These are phyloP conservation scores for Phylloporus rhodoxanthus DNA, from an alignment of 768 basidiomycete genomes.

Conservation along the genomic window DNA sequence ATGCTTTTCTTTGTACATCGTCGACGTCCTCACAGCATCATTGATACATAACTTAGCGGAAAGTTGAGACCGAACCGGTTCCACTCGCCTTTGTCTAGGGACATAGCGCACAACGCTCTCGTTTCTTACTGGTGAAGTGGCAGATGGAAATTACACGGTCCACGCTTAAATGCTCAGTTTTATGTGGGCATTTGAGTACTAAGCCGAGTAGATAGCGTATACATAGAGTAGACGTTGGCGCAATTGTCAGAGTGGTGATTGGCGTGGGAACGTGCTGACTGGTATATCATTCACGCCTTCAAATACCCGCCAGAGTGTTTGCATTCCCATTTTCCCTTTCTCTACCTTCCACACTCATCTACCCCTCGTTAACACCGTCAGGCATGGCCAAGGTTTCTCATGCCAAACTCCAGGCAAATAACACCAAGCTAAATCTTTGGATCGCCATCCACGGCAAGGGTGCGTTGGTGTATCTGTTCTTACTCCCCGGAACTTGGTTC, in stretches of 20 bases:
- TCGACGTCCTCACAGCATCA: not conserved
- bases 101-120: constrained; percentile 70
- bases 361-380: constrained; percentile 13
- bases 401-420: constrained; percentile 77
- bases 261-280: constrained; percentile 27
- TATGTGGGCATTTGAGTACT: constrained; percentile 73
- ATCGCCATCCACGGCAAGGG: constrained; percentile 84
- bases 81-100: constrained; percentile 74
- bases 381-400: constrained; percentile 48
- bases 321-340: constrained; percentile 3
- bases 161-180: constrained; percentile 70
- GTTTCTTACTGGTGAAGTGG: constrained; percentile 76
- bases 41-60: too few relatives aligned
- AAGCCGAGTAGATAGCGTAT: constrained; percentile 48
- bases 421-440: constrained; percentile 69
- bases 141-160: constrained; percentile 57
- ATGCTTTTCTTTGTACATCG: not conserved
- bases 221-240: not conserved
- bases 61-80: not conserved
- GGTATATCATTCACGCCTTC: constrained; percentile 8
- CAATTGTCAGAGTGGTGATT: not conserved
- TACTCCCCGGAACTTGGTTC: constrained; percentile 1
- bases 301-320: not conserved
- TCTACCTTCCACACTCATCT: constrained; percentile 6
- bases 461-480: constrained; percentile 24